Conservation (phyloP, 2,329 filamentous ascomycete species). For the Botryotinia convoluta region DNA sequence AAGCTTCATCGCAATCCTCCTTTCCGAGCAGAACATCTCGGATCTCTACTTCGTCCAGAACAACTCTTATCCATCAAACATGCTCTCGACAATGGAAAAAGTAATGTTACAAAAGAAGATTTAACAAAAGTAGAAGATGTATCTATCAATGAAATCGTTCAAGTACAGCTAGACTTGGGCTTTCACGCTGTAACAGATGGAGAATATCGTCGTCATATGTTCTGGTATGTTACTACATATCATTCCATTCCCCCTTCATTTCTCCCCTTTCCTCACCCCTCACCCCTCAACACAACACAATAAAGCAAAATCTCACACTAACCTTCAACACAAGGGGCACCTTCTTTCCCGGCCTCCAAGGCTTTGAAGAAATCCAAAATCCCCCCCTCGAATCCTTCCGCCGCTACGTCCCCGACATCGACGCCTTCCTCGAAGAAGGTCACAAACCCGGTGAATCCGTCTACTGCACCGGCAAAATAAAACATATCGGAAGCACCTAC, state of each 20-base stretch:
- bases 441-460: slow-evolving; percentile 48
- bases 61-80: slow-evolving; percentile 54
- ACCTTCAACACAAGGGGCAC: slow-evolving; percentile 26
- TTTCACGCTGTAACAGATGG: slow-evolving; percentile 58
- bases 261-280: neutral
- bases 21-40: slow-evolving; percentile 58
- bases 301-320: accelerated
- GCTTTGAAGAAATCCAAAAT: slow-evolving; percentile 33
- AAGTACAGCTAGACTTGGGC: slow-evolving; percentile 56
- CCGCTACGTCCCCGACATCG: slow-evolving; percentile 42
- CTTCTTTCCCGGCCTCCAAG: slow-evolving; percentile 35
- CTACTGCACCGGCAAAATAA: slow-evolving; percentile 48
- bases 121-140: slow-evolving; percentile 53
- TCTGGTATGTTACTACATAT: slow-evolving; percentile 30
- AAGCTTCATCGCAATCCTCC: slow-evolving; percentile 28
- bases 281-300: neutral
- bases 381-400: slow-evolving; percentile 42
- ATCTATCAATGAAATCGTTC: slow-evolving; percentile 57
- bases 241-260: neutral
- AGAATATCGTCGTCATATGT: slow-evolving; percentile 46
- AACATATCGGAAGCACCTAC: slow-evolving; percentile 46
- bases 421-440: slow-evolving; percentile 44
- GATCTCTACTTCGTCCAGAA: slow-evolving; percentile 58
- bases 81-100: slow-evolving; percentile 46
- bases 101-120: slow-evolving; percentile 39